These are phyloP conservation scores for Podospora bellae-mahoneyi DNA, from an alignment of 495 filamentous ascomycete species.

Conservation along the genomic window DNA sequence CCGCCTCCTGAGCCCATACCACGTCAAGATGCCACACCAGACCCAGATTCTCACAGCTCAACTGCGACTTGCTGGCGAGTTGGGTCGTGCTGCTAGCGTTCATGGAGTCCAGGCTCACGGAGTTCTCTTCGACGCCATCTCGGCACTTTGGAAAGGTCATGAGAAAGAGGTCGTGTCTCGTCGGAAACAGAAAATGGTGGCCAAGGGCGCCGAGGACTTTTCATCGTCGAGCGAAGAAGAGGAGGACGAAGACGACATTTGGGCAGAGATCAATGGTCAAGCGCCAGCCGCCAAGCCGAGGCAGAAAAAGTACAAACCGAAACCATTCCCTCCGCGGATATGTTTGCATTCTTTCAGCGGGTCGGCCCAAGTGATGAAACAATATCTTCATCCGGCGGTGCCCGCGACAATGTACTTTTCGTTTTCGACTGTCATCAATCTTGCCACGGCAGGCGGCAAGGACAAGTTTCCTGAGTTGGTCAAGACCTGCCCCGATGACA, in stretches of 20 bases:
- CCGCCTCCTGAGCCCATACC: slow-evolving; percentile 65
- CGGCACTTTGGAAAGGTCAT: slow-evolving; percentile 76
- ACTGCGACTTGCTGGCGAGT: slow-evolving; percentile 77
- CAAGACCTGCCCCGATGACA: slow-evolving; percentile 68
- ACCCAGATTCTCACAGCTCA: slow-evolving; percentile 71
- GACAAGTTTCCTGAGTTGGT: slow-evolving; percentile 59
- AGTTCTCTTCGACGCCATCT: slow-evolving; percentile 68
- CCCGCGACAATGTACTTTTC: slow-evolving; percentile 83
- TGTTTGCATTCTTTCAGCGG: slow-evolving; percentile 95
- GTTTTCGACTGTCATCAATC: slow-evolving; percentile 81
- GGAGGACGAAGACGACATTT: slow-evolving; percentile 19
- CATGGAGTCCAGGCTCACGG: slow-evolving; percentile 94
- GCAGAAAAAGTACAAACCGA: slow-evolving; percentile 25
- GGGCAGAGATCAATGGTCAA: neutral
- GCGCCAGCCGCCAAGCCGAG: neutral
- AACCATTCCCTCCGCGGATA: slow-evolving; percentile 81
- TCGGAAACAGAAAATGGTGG: slow-evolving; percentile 51
- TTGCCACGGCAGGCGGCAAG: slow-evolving; percentile 50
- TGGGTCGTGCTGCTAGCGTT: slow-evolving; percentile 76
- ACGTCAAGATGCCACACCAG: slow-evolving; percentile 78
- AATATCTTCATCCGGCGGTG: slow-evolving; percentile 71
- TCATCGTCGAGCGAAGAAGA: slow-evolving; percentile 43
- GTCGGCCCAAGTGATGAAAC: slow-evolving; percentile 66
- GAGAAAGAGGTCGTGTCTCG: slow-evolving; percentile 67
- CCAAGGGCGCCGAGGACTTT: slow-evolving; percentile 46